phyloP scores from a whole-genome alignment of 2,329 filamentous ascomycete species.

The Alternaria triticimaculans region DNA sequence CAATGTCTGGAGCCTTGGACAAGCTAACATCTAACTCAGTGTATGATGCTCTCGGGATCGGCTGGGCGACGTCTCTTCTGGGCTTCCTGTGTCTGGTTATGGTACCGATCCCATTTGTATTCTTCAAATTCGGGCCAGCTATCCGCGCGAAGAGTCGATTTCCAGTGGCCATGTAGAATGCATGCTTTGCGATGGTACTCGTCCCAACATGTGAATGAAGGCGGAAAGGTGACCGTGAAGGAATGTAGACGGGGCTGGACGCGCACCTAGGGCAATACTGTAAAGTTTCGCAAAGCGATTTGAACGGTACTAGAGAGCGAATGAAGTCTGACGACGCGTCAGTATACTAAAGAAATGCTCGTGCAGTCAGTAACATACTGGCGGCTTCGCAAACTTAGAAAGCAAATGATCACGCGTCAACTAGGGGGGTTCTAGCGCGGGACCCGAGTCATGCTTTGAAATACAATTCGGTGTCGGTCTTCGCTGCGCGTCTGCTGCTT shows the following conservation, averaged over 20 bases:
- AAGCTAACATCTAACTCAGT: conserved; percentile 20
- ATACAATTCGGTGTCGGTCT: not conserved
- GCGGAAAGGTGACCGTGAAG: not conserved
- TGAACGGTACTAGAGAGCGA: not conserved
- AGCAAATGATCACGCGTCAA: not conserved
- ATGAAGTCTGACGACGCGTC: not conserved
- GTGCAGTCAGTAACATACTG: not conserved
- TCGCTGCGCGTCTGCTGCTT: not conserved
- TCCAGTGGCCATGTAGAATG: conserved; percentile 11
- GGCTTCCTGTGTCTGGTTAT: conserved; percentile 48
- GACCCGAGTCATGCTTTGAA: not conserved
- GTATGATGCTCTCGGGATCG: conserved; percentile 44
- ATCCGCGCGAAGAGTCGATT: conserved; percentile 36
- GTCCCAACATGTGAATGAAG: not conserved
- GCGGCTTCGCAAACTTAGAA: not conserved
- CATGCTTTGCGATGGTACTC: not conserved
- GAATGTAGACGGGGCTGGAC: not conserved
- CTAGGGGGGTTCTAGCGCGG: not conserved
- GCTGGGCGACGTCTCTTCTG: conserved; percentile 51
- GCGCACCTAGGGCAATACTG: not conserved
- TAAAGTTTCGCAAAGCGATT: not conserved
- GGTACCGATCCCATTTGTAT: conserved; percentile 38
- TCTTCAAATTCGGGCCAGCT: conserved; percentile 34
- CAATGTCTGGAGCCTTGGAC: not conserved
- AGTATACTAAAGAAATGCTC: not conserved